These are phyloP conservation scores for Heterobasidion occidentale DNA, from an alignment of 1,284 basidiomycete genomes.

Conservation along the genomic window DNA sequence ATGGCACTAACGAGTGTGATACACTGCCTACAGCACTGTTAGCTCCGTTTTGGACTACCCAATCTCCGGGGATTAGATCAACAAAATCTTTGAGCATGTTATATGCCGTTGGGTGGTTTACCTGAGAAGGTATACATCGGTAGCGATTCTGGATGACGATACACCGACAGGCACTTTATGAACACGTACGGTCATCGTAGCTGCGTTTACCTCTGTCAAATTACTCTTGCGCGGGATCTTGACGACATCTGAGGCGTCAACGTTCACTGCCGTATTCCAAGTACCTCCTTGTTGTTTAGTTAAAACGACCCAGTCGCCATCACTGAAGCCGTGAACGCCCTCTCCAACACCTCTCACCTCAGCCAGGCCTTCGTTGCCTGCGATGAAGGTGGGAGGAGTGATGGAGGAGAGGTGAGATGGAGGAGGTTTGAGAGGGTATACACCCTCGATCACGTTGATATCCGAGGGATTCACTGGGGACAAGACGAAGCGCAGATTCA, in stretches of 20 bases:
- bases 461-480: slow-evolving; percentile 79
- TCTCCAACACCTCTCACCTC: slow-evolving; percentile 54
- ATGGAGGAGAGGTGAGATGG: slow-evolving; percentile 26
- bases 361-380: slow-evolving; percentile 77
- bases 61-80: slow-evolving; percentile 55
- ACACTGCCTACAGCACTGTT: slow-evolving; percentile 63
- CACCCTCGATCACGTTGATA: slow-evolving; percentile 75
- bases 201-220: slow-evolving; percentile 56
- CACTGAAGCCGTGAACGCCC: slow-evolving; percentile 38
- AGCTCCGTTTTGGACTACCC: slow-evolving; percentile 79
- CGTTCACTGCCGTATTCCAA: slow-evolving; percentile 61
- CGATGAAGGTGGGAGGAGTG: slow-evolving; percentile 38
- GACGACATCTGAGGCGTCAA: slow-evolving; percentile 48
- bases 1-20: no score
- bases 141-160: not conserved
- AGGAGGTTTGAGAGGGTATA: slow-evolving; percentile 64
- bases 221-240: slow-evolving; percentile 40
- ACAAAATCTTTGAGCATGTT: slow-evolving; percentile 74
- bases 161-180: not conserved
- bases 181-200: slow-evolving; percentile 59
- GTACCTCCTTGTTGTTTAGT: slow-evolving; percentile 65
- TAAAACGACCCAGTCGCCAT: slow-evolving; percentile 73
- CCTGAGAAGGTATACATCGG: slow-evolving; percentile 28
- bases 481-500: slow-evolving; percentile 66
- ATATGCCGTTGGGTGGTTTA: slow-evolving; percentile 79